A percentile compares a stretch with the other conserved stretches of the same genome.
phyloP scores from a whole-genome alignment of 768 basidiomycete species.

The Ramaria sp. region DNA sequence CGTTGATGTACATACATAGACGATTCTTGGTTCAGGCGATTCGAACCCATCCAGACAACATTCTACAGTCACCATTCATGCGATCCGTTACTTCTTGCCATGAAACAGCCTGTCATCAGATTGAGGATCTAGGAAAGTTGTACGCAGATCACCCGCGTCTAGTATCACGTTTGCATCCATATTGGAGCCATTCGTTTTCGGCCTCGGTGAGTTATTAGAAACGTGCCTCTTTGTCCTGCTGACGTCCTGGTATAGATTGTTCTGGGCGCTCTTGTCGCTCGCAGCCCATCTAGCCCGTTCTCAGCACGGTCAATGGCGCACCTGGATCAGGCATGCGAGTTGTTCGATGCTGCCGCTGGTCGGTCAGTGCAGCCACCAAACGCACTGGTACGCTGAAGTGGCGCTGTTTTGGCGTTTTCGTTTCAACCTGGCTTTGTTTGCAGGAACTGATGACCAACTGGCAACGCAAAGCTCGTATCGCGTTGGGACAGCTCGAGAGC shows the following conservation, averaged over 20 bases:
- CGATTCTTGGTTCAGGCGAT: slow-evolving; percentile 67
- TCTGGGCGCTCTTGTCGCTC: slow-evolving; percentile 5
- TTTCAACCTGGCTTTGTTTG: neutral
- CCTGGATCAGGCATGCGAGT: slow-evolving; percentile 1
- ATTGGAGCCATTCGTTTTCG: slow-evolving; percentile 10
- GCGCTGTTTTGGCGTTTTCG: neutral
- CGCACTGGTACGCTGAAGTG: neutral
- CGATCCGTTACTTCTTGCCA: slow-evolving; percentile 70
- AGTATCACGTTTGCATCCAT: slow-evolving; percentile 7
- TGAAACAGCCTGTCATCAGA: slow-evolving; percentile 42
- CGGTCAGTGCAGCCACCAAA: slow-evolving; percentile 5
- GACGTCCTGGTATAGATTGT: neutral
- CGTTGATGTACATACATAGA: slow-evolving; percentile 58
- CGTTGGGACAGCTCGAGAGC: neutral
- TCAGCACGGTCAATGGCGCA: neutral
- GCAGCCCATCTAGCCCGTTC: slow-evolving; percentile 2
- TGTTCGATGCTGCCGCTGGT: neutral
- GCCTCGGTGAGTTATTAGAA: neutral
- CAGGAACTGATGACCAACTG: slow-evolving; percentile 5
- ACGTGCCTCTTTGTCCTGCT: neutral
- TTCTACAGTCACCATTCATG: slow-evolving; percentile 57
- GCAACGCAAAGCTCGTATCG: slow-evolving; percentile 3
- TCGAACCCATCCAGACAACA: slow-evolving; percentile 62
- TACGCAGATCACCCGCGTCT: slow-evolving; percentile 5
- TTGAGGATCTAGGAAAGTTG: neutral